Evolutionary conservation across 331 rosid genomes (phyloP), one percentile per base, ranked within the genome.

Genomic region (Malus hybrid): DNA sequence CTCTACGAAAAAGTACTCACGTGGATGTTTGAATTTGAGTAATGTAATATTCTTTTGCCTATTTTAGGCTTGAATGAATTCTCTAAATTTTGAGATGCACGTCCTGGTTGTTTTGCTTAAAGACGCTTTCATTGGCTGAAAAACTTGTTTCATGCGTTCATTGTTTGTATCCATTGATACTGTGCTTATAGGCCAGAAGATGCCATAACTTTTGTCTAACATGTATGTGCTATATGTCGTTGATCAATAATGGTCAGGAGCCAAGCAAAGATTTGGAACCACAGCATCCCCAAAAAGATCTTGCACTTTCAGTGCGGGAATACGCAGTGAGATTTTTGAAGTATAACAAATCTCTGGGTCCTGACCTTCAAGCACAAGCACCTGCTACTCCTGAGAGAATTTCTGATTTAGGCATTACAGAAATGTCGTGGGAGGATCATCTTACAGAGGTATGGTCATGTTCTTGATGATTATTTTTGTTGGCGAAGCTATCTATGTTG

Each of bases 301-400:
- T 65, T 32, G 65, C 83, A 73, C 79, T 67, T 66, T 71, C 89
- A 55, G 78, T 92, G 80, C 91, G 76, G 84, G 80, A 76, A 33
- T 95, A 92, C 74, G 99, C 99, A 64, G 70, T 78, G 86, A 87
- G 93, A 79, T 90, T 88, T 83, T 82, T 95, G 80, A 89, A 86
- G 83, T 83, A 83, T 69, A 86, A 84, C 78, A 78, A 87, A 29
- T 84, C 85, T 73, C 80, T 19, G 54, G 85, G 89, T 78, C 79
- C 79, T 80, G 73, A 79, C 42, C 79, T 82, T 66, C 89, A 83
- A 76, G 96, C 91, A 4, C 93, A 85, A 82, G 93, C 87, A 67
- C 98, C 98, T 1, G 55, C 88, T 75, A 89, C 99, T 64, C 94
- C 98, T 44, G 99, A 95, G 33, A 86, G 90, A 82, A 69, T 83